Evolutionary conservation across 192 early-diverging fungal species (phyloP).

Genomic region (Dispira simplex): DNA sequence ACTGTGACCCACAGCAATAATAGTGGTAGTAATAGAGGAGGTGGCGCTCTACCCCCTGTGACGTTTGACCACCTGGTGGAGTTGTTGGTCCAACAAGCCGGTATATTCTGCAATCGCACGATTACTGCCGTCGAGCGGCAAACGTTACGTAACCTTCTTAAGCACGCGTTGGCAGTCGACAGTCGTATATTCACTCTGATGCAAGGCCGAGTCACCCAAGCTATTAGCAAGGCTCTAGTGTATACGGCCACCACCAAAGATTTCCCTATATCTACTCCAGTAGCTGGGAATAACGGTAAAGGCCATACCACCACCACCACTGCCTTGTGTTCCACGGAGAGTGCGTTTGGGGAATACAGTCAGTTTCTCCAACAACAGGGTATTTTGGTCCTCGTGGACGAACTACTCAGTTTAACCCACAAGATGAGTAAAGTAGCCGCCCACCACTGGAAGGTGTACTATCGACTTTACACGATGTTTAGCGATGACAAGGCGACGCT

Average conservation of each 20-base stretch:
- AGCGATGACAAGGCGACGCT: background rate
- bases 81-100: background rate
- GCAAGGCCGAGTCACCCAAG: background rate
- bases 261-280: background rate
- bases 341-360: background rate
- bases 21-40: background rate
- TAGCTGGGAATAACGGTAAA: background rate
- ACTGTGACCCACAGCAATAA: too few relatives aligned
- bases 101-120: background rate
- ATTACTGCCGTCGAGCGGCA: background rate
- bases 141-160: background rate
- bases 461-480: background rate
- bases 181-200: background rate
- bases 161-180: background rate
- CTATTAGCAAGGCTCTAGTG: background rate
- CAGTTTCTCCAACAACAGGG: background rate
- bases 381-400: background rate
- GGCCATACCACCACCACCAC: background rate
- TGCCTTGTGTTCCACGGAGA: background rate
- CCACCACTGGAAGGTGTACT: slow-evolving; percentile 11
- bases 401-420: background rate
- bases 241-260: slow-evolving; percentile 1
- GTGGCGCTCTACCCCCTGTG: background rate
- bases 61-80: slow-evolving; percentile 6
- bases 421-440: slow-evolving; percentile 6